These are phyloP conservation scores for Asclepias syriaca DNA, from an alignment of 257 asterid species.

Conservation along the genomic window DNA sequence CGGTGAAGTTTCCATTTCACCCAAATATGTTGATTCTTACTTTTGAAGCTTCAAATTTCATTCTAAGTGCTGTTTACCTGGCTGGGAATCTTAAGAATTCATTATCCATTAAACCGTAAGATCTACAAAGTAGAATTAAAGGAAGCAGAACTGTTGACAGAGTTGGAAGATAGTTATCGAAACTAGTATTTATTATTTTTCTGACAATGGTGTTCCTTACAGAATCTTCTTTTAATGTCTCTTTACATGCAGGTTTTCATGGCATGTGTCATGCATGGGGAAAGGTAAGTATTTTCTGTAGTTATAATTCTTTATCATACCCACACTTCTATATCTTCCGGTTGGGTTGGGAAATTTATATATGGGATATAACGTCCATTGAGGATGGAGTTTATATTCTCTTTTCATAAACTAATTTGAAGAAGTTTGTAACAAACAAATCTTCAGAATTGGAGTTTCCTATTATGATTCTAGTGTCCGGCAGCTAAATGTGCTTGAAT, in stretches of 20 bases:
- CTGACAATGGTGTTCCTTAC: not conserved
- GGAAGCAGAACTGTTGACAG: not conserved
- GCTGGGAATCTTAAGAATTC: not conserved
- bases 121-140: not conserved
- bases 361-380: not conserved
- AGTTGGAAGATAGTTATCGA: not conserved
- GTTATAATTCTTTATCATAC: not conserved
- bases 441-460: slow-evolving; percentile 83
- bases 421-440: slow-evolving; percentile 5
- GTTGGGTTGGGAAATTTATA: not conserved
- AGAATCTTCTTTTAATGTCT: slow-evolving; percentile 11
- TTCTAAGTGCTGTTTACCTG: not conserved
- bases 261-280: slow-evolving; percentile 86
- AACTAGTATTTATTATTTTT: not conserved
- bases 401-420: not conserved
- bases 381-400: not conserved
- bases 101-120: not conserved
- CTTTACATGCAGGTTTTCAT: slow-evolving; percentile 66
- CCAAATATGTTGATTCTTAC: not conserved
- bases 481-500: slow-evolving; percentile 78
- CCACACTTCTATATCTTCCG: not conserved
- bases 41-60: not conserved
- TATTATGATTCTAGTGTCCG: slow-evolving; percentile 69
- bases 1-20: not conserved
- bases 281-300: slow-evolving; percentile 44